Percentiles rank a stretch among this genome's conserved stretches.
Evolutionary conservation across 1,139 yeast species (phyloP).

Genomic region (Lodderomyces jiufengensis): DNA sequence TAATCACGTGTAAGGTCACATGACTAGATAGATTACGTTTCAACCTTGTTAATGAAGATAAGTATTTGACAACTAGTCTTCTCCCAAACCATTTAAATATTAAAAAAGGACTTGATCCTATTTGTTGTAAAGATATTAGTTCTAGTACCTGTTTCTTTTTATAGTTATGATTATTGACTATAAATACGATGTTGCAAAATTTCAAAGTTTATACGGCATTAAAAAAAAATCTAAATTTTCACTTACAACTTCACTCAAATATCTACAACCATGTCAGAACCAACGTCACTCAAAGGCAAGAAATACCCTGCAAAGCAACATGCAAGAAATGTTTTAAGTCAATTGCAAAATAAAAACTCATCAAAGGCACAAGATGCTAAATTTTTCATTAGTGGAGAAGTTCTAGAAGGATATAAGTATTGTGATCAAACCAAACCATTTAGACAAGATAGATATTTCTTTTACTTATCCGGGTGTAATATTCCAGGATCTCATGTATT

Average conservation of each 20-base stretch:
- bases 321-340: constrained; percentile 49
- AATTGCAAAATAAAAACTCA: constrained; percentile 28
- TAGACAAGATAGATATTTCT: constrained; percentile 89
- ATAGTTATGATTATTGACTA: too few relatives aligned
- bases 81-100: too few relatives aligned
- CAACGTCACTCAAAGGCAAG: constrained; percentile 22
- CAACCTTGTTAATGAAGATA: too few relatives aligned
- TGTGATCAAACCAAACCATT: constrained; percentile 77
- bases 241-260: background rate
- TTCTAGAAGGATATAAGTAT: constrained; percentile 60
- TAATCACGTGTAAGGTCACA: too few relatives aligned
- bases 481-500: constrained; percentile 73
- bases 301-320: constrained; percentile 79
- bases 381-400: constrained; percentile 68
- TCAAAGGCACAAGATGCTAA: constrained; percentile 18
- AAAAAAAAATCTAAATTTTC: background rate
- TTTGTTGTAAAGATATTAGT: too few relatives aligned
- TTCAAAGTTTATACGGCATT: background rate
- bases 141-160: too few relatives aligned
- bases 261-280: constrained; percentile 12
- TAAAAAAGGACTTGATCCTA: too few relatives aligned
- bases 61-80: too few relatives aligned
- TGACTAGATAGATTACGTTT: too few relatives aligned
- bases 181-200: constrained; percentile 1
- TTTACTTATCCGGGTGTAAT: constrained; percentile 80